phyloP scores from a whole-genome alignment of 2,329 filamentous ascomycete species.

The Fusarium transvaalense region DNA sequence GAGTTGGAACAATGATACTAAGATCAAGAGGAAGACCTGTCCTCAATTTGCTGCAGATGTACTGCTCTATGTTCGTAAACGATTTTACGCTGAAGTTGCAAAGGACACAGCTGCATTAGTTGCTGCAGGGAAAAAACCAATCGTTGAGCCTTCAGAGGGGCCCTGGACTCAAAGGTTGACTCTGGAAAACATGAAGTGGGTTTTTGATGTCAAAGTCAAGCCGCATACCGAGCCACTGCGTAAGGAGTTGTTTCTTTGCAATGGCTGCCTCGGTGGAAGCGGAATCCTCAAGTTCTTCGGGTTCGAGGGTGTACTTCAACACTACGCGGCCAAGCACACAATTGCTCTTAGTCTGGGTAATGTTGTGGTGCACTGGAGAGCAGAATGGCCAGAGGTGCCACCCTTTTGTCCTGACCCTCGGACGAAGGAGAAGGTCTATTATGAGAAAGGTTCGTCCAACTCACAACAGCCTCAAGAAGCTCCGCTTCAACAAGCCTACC shows the following conservation, averaged over 20 bases:
- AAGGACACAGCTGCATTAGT: conserved; percentile 64
- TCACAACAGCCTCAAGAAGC: conserved; percentile 3
- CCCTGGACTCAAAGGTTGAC: conserved; percentile 73
- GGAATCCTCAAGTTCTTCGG: conserved; percentile 75
- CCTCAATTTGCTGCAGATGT: conserved; percentile 79
- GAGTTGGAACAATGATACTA: conserved; percentile 73
- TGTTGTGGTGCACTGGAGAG: conserved; percentile 81
- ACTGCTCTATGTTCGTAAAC: conserved; percentile 73
- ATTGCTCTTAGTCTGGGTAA: conserved; percentile 76
- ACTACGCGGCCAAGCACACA: conserved; percentile 87
- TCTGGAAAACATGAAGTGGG: conserved; percentile 88
- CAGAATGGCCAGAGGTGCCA: conserved; percentile 82
- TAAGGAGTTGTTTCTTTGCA: conserved; percentile 82
- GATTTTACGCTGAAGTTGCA: conserved; percentile 73
- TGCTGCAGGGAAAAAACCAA: conserved; percentile 60
- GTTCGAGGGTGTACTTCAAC: conserved; percentile 84
- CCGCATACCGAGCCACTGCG: conserved; percentile 73
- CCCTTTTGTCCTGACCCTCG: conserved; percentile 76
- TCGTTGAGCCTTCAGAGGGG: conserved; percentile 63
- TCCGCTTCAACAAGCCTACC: conserved; percentile 20
- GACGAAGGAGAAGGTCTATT: conserved; percentile 44
- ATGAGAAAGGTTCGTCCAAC: conserved; percentile 19
- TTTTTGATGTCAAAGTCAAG: conserved; percentile 83
- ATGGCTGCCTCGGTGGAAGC: conserved; percentile 66
- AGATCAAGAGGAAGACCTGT: conserved; percentile 72